Base-by-base conservation (phyloP, 2,329 filamentous ascomycete species). In the Ophiostoma australiae region DNA sequence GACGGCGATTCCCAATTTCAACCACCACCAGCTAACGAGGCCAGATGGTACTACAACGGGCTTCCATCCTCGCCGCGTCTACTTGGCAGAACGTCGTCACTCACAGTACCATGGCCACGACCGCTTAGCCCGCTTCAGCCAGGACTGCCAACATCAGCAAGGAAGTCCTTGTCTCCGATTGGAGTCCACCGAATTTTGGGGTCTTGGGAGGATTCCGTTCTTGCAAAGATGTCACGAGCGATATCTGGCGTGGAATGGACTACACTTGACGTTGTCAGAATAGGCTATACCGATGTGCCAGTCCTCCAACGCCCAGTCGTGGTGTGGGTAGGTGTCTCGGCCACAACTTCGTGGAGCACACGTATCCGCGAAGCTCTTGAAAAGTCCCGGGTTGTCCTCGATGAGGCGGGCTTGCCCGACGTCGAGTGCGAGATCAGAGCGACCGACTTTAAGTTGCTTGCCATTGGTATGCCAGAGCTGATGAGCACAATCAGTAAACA, bases 361-460 rank as follows among this genome's bases (percentile, higher is more conserved):
- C 13, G 31, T 11, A 27, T 65, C 31, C 15, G 61, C 11, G 31
- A 35, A 20, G 61, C 61, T 35, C 61, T 65, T 8, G 33, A 35
- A 15, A 65, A 7, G 31, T 65, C 23, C 17, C 61, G 61, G 17
- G 17, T 3, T 11, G 17, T 65, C 31, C 17, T 65, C 6, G 61
- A 65, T 27, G 11, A 65, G 31, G 61, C 31, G 11, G 61, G 61
- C 2, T 27, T 65, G 31, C 61, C 1, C 5, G 61, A 65, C 17
- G 61, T 65, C 1, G 61, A 65, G 61, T 65, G 61, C 17, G 61
- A 65, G 61, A 65, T 65, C 31, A 33, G 61, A 37, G 61, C 27
- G 31, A 33, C 61, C 35, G 27, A 35, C 31, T 8, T 61, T 8
- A 23, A 61, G 8, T 13, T 27, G 27, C 27, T 61, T 61, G 27